Evolutionary conservation across 2,329 filamentous ascomycete genomes (phyloP).

Genomic region (Penicillium crustosum): DNA sequence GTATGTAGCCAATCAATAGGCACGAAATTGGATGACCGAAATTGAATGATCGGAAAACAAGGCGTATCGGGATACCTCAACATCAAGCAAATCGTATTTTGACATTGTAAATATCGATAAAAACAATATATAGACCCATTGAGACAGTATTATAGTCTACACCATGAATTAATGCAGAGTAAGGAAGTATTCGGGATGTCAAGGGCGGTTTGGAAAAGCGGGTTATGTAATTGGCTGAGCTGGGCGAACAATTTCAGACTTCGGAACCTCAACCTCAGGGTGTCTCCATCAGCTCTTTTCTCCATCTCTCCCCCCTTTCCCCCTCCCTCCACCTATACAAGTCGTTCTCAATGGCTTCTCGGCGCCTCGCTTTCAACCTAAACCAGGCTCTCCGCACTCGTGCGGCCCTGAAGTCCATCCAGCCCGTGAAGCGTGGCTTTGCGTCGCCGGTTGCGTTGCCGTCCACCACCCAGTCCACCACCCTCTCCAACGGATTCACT

Average conservation of each 20-base stretch:
- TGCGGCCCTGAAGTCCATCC: slow-evolving; percentile 75
- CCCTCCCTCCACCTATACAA: slow-evolving; percentile 36
- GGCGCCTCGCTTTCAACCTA: slow-evolving; percentile 94
- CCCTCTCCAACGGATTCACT: slow-evolving; percentile 95
- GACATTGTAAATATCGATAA: not conserved
- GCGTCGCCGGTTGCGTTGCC: slow-evolving; percentile 74
- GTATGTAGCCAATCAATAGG: slow-evolving; percentile 18
- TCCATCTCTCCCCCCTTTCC: slow-evolving; percentile 50
- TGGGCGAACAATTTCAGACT: slow-evolving; percentile 47
- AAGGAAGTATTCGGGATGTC: slow-evolving; percentile 39
- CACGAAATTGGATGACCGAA: slow-evolving; percentile 12
- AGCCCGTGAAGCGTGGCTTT: slow-evolving; percentile 79
- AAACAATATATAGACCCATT: not conserved
- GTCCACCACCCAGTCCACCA: slow-evolving; percentile 91
- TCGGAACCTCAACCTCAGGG: slow-evolving; percentile 44
- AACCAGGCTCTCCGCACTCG: slow-evolving; percentile 86
- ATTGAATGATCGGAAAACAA: not conserved
- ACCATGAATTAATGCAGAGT: not conserved
- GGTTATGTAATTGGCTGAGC: slow-evolving; percentile 47
- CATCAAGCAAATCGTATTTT: not conserved
- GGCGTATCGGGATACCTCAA: not conserved
- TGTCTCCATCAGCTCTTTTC: slow-evolving; percentile 46
- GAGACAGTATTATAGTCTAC: not conserved
- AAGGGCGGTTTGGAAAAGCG: slow-evolving; percentile 41
- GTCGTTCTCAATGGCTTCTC: slow-evolving; percentile 75